A percentile compares a stretch with the other conserved stretches of the same genome.
These are phyloP conservation scores for Jamesozyma lodderae DNA, from an alignment of 805 yeast genomes.

Conservation along the genomic window DNA sequence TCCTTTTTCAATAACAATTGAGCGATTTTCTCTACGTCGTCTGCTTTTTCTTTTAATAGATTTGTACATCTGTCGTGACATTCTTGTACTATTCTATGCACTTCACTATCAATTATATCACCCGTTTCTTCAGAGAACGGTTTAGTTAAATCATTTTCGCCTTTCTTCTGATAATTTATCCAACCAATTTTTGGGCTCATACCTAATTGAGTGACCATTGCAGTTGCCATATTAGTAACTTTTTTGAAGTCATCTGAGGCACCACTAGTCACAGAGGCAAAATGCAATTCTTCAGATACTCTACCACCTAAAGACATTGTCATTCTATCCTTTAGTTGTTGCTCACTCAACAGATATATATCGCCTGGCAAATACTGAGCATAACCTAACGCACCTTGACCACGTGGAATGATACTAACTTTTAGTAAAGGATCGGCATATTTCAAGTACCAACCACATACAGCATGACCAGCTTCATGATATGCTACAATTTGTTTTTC, in stretches of 20 bases:
- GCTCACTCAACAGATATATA: slow-evolving; percentile 63
- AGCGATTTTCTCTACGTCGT: slow-evolving; percentile 77
- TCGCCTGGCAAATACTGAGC: slow-evolving; percentile 97
- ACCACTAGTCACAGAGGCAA: slow-evolving; percentile 87
- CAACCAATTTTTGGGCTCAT: slow-evolving; percentile 87
- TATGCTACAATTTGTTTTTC: slow-evolving; percentile 90
- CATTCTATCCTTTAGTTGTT: slow-evolving; percentile 83
- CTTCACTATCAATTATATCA: slow-evolving; percentile 70
- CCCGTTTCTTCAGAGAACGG: slow-evolving; percentile 89
- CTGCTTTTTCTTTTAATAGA: slow-evolving; percentile 61
- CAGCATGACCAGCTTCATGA: slow-evolving; percentile 98
- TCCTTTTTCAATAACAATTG: slow-evolving; percentile 79
- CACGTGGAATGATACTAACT: slow-evolving; percentile 94
- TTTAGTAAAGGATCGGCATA: slow-evolving; percentile 89
- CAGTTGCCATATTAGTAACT: slow-evolving; percentile 85
- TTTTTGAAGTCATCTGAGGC: slow-evolving; percentile 95
- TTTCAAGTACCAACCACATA: slow-evolving; percentile 93
- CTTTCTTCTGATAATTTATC: slow-evolving; percentile 60
- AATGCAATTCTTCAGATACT: slow-evolving; percentile 90
- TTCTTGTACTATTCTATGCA: slow-evolving; percentile 64
- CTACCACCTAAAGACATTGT: slow-evolving; percentile 97
- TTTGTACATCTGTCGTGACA: slow-evolving; percentile 63
- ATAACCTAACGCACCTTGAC: slow-evolving; percentile 94
- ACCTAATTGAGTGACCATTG: slow-evolving; percentile 88
- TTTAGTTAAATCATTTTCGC: slow-evolving; percentile 62